A percentile compares a stretch with the other conserved stretches of the same genome.
These are phyloP conservation scores for Persicaria maculosa DNA, from an alignment of 148 eudicot genomes.

Conservation along the genomic window DNA sequence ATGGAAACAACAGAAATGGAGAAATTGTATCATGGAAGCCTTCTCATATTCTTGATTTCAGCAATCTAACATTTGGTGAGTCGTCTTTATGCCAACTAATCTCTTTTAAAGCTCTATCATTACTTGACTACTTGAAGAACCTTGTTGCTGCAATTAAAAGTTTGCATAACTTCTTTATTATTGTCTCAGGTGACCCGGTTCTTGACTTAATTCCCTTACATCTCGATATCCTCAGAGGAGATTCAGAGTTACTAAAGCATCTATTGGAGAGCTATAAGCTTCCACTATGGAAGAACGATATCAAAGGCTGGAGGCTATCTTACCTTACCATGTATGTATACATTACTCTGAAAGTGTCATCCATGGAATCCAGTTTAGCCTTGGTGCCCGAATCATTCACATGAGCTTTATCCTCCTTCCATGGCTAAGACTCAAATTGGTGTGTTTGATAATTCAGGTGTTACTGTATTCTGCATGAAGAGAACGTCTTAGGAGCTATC, in stretches of 20 bases:
- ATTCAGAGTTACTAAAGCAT: constrained; percentile 47
- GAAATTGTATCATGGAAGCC: constrained; percentile 44
- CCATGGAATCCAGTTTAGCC: background rate
- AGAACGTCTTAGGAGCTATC: constrained; percentile 76
- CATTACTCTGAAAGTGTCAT: background rate
- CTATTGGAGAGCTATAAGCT: constrained; percentile 64
- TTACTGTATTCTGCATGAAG: constrained; percentile 80
- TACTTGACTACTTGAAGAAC: background rate
- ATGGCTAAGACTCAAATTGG: background rate
- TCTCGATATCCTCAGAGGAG: constrained; percentile 78
- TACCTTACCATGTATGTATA: constrained; percentile 77
- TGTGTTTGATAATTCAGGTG: constrained; percentile 46
- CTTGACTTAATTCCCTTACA: constrained; percentile 79
- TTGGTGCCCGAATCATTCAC: background rate
- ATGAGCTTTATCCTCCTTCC: background rate
- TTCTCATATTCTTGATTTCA: constrained; percentile 77
- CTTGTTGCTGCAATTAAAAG: background rate
- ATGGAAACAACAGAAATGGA: constrained; percentile 20
- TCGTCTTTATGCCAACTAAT: constrained; percentile 6
- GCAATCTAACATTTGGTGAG: constrained; percentile 75
- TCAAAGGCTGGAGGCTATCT: constrained; percentile 51
- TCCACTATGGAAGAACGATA: constrained; percentile 39
- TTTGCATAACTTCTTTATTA: background rate
- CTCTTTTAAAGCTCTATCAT: background rate
- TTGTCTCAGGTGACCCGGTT: constrained; percentile 68